A percentile compares a stretch with the other conserved stretches of the same genome.
Evolutionary conservation across 495 filamentous ascomycete species (phyloP).

Genomic region (Xylaria venustula): DNA sequence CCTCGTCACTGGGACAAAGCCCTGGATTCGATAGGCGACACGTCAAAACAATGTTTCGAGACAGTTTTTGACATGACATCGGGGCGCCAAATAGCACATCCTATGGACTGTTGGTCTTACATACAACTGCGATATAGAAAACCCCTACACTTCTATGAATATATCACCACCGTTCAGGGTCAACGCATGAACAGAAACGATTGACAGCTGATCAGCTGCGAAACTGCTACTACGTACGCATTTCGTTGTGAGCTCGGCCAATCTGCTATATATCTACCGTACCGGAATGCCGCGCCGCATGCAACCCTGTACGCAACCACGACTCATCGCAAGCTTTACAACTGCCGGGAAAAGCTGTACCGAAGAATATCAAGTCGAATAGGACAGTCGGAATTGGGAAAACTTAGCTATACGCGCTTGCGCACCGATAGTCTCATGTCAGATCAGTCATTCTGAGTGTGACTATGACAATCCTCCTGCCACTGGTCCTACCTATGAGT

Average conservation of each 20-base stretch:
- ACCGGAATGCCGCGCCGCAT: background rate
- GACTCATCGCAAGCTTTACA: background rate
- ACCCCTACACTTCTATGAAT: too few relatives aligned
- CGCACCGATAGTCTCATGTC: background rate
- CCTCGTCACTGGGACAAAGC: background rate
- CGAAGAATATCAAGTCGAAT: background rate
- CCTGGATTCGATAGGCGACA: background rate
- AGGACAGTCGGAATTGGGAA: background rate
- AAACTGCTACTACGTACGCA: background rate
- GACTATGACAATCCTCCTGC: too few relatives aligned
- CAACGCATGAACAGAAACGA: background rate
- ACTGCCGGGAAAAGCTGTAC: background rate
- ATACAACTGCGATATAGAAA: too few relatives aligned
- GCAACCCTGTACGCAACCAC: background rate
- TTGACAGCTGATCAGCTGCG: background rate
- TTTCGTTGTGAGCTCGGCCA: too few relatives aligned
- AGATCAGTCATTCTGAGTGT: too few relatives aligned
- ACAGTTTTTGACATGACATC: conserved; percentile 5
- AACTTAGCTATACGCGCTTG: background rate
- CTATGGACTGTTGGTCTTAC: background rate
- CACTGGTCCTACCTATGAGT: too few relatives aligned
- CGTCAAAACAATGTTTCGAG: background rate
- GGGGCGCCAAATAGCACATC: too few relatives aligned
- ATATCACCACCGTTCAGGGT: too few relatives aligned
- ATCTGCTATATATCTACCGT: background rate